Conservation (phyloP, 2,329 filamentous ascomycete species). For the Pestalotiopsis sp. region DNA sequence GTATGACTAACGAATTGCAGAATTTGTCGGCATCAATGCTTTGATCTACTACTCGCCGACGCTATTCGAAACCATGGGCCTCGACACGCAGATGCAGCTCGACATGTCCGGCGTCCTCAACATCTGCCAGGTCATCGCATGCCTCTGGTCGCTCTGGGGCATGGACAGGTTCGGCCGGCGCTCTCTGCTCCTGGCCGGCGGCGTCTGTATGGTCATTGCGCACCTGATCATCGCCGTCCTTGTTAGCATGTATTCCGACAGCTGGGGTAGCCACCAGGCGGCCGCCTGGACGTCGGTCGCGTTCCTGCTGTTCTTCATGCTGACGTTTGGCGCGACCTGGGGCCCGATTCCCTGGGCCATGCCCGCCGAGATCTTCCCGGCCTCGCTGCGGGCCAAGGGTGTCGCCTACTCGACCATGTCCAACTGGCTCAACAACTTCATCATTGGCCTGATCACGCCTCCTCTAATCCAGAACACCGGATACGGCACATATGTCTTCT, state of each 20-base stretch:
- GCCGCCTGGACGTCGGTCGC: slow-evolving; percentile 60
- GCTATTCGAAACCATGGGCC: slow-evolving; percentile 42
- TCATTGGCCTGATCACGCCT: not conserved
- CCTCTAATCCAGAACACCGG: not conserved
- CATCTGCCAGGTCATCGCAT: slow-evolving; percentile 46
- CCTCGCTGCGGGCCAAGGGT: not conserved
- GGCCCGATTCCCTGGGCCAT: not conserved
- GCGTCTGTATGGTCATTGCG: slow-evolving; percentile 49
- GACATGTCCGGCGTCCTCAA: slow-evolving; percentile 44
- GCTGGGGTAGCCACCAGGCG: slow-evolving; percentile 47
- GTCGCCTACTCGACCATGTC: not conserved
- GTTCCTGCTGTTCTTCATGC: slow-evolving; percentile 29
- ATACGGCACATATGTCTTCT: not conserved
- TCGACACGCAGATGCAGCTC: slow-evolving; percentile 36
- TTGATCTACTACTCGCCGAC: slow-evolving; percentile 50
- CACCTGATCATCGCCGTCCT: slow-evolving; percentile 56
- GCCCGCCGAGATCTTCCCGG: not conserved
- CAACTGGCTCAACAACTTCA: slow-evolving; percentile 10
- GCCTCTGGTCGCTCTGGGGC: slow-evolving; percentile 46
- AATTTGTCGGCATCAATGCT: slow-evolving; percentile 45
- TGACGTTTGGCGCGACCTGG: slow-evolving; percentile 29
- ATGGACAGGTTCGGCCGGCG: slow-evolving; percentile 50
- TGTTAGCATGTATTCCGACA: slow-evolving; percentile 47
- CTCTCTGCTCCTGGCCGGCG: slow-evolving; percentile 45
- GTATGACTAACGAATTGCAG: slow-evolving; percentile 39